Evolutionary conservation across 1,284 basidiomycete species (phyloP), one percentile per base, ranked within the genome.

Genomic region (Microbotryum intermedium): DNA sequence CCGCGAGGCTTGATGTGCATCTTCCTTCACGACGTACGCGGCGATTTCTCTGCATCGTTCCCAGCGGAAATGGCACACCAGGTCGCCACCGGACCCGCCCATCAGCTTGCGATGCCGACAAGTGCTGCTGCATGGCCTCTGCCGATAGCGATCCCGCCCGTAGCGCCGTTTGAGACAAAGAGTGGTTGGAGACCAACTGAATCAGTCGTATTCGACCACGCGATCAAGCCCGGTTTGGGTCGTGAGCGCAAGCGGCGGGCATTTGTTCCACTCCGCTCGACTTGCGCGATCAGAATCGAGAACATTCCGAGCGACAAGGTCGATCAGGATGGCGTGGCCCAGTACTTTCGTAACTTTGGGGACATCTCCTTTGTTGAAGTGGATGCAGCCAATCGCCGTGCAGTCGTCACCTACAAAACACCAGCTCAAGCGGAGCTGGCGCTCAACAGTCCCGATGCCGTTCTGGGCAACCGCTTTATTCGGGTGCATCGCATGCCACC

Each of bases 401-500:
- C 93, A 1, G 77, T 95, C 48, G 87, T 97, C 67, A 89, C 85
- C 67, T 97, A 94, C 74, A 81, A 84, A 21, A 82, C 80, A n/a
- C 90, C 92, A 70, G 82, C 82, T 25, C 87, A 93, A 72, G 93
- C 93, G 1, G 84, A 86, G 70, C 80, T 83, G 25, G 93, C 93
- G 0, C 92, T 93, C 87, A 88, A 87, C 73, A 85, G 84, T 28
- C 89, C 94, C 72, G 90, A 94, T 62, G 90, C 91, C 20, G 86
- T 97, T 28, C 95, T 97, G 72, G 85, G 84, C 20, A 93, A 92
- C 70, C 83, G 93, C 46, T 97, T 97, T 73, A 91, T 97, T 69
- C 95, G 94, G 74, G 80, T 93, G 2, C 58, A 57, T 23, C 50
- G 58, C 16, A 6, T 47, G 6, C 45, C 8, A 39, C 4, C 34